phyloP scores from a whole-genome alignment of 768 basidiomycete species.

The Lentinus tigrinus region DNA sequence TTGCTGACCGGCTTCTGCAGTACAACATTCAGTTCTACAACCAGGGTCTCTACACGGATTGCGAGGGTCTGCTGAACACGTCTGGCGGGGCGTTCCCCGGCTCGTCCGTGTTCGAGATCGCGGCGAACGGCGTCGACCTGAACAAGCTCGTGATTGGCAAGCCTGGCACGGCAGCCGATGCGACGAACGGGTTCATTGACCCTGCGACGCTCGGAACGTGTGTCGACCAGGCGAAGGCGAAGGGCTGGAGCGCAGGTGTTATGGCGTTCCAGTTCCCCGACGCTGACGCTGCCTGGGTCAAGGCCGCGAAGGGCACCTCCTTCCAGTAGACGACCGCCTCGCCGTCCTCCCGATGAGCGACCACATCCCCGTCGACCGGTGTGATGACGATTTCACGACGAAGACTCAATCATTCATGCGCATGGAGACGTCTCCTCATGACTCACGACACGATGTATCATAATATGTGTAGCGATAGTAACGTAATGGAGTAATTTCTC shows the following conservation, averaged over 20 bases:
- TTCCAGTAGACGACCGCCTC: not conserved
- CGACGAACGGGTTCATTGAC: conserved; percentile 36
- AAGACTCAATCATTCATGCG: not conserved
- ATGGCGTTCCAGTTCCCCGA: conserved; percentile 39
- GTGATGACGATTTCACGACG: not conserved
- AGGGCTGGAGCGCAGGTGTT: conserved; percentile 31
- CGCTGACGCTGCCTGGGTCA: conserved; percentile 15
- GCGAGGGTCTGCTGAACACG: conserved; percentile 34
- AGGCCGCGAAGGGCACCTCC: conserved; percentile 8
- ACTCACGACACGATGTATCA: not conserved
- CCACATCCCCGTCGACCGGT: not conserved
- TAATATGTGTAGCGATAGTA: not conserved
- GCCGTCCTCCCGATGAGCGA: too few relatives aligned
- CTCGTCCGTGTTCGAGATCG: conserved; percentile 45
- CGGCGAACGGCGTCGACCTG: conserved; percentile 50
- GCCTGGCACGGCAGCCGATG: conserved; percentile 38
- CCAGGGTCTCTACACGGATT: conserved; percentile 35
- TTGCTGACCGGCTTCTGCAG: conserved; percentile 13
- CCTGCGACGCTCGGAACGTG: conserved; percentile 29
- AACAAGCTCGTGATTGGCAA: conserved; percentile 75
- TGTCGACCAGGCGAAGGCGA: conserved; percentile 31
- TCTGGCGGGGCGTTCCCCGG: conserved; percentile 39
- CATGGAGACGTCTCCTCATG: not conserved
- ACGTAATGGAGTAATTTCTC: not conserved
- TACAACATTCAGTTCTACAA: conserved; percentile 16